These are phyloP conservation scores for Austroboletus eburneus DNA, from an alignment of 768 basidiomycete species.

Conservation along the genomic window DNA sequence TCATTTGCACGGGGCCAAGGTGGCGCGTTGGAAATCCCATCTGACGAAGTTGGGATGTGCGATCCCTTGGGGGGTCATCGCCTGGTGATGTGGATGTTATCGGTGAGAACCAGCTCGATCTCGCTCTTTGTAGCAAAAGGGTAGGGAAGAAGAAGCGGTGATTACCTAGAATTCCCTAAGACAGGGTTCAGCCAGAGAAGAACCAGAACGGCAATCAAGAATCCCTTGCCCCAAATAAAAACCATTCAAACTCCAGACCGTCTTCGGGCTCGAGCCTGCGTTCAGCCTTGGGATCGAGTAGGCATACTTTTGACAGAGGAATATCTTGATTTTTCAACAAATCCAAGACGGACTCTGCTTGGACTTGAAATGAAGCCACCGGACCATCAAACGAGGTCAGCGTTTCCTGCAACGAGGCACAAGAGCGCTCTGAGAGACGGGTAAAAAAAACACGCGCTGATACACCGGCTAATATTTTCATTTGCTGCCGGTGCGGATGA, in stretches of 20 bases:
- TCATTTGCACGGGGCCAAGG: conserved; percentile 92
- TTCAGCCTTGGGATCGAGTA: conserved; percentile 90
- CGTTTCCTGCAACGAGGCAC: conserved; percentile 42
- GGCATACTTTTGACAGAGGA: conserved; percentile 64
- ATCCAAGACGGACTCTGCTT: conserved; percentile 15
- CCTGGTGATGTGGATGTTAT: conserved; percentile 41
- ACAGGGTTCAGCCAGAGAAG: background rate
- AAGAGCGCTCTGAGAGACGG: conserved; percentile 73
- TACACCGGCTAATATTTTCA: conserved; percentile 72
- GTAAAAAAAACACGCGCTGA: conserved; percentile 74
- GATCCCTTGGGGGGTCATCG: conserved; percentile 93
- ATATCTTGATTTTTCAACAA: conserved; percentile 22
- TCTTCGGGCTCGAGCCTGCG: conserved; percentile 70
- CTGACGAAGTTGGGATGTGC: conserved; percentile 82
- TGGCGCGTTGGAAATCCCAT: conserved; percentile 86
- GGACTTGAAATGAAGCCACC: conserved; percentile 24
- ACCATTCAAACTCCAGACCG: conserved; percentile 78
- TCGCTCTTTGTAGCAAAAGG: background rate
- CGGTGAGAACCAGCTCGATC: background rate
- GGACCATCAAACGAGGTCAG: conserved; percentile 9
- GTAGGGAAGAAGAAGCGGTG: background rate
- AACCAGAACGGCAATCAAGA: background rate
- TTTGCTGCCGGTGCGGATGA: conserved; percentile 52
- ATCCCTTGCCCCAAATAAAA: conserved; percentile 78
- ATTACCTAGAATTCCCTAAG: conserved; percentile 58